Evolutionary conservation across 2,329 filamentous ascomycete genomes (phyloP), one percentile per base, ranked within the genome.

Genomic region (Aspergillus sp.): DNA sequence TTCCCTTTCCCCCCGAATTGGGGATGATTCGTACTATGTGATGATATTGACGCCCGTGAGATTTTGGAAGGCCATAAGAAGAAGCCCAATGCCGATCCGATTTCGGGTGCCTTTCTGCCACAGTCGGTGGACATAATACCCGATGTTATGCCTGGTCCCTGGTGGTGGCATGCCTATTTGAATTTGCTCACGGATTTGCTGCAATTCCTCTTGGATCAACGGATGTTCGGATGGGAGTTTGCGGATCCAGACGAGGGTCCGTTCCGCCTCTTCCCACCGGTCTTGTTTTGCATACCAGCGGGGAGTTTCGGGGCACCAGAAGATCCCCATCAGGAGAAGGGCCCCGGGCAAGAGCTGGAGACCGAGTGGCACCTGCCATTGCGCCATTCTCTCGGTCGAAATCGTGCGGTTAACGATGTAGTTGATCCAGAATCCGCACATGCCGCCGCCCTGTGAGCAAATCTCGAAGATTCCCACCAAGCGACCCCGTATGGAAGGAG

Each of bases 211-310:
- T n/a, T 78, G 75, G 13, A 83, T 63, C 57, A 81, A 81, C 0
- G 73, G 71, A 58, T 83, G 79, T 8, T 73, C 70, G 2, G 68
- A 58, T 3, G 75, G 71, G 3, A 86, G 72, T 50, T 79, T 73
- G 22, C 84, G 79, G 41, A 88, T 73, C 19, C 68, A 73, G 10
- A 79, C 73, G 1, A 89, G 75, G 13, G 82, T 77, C 0, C 51
- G 54, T 1, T 76, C 78, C 0, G 85, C 82, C 22, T 83, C 73
- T 40, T 87, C 83, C 82, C 83, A 85, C 56, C 84, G 79, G 59
- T 86, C 82, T 57, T 81, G 76, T 56, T 83, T 81, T 17, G 84
- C 86, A 30, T 85, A 79, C 79, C 82, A 88, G 56, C 85, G 78
- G 11, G 85, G 84, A 7, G 82, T 83, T 59, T 87, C 84, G 60